These are phyloP conservation scores for Sugiyamaella xylanicola DNA, from an alignment of 1,139 yeast genomes.

Conservation along the genomic window DNA sequence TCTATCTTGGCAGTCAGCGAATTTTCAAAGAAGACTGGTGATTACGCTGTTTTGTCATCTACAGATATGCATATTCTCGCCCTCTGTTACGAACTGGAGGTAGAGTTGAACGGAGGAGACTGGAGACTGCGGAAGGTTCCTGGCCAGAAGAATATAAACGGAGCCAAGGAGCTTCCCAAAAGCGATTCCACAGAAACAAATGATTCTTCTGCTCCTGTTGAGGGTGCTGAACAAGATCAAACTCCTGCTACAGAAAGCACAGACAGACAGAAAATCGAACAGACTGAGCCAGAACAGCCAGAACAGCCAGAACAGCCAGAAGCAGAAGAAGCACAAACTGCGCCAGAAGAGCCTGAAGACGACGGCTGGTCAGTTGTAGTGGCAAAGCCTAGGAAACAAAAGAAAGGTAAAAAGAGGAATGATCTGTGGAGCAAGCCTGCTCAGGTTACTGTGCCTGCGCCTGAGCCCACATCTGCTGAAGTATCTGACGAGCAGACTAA, in stretches of 20 bases:
- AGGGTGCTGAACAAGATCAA: no score
- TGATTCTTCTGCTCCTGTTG: background rate
- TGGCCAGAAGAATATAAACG: conserved; percentile 53
- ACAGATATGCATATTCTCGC: conserved; percentile 95
- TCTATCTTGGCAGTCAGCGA: conserved; percentile 65
- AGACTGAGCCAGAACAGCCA: conserved; percentile 19
- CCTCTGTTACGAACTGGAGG: conserved; percentile 82
- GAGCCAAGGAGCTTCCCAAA: conserved; percentile 21
- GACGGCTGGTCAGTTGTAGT: conserved; percentile 33
- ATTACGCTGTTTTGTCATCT: conserved; percentile 78
- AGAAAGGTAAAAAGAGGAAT: conserved; percentile 26
- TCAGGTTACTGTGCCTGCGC: conserved; percentile 21
- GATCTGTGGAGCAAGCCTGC: conserved; percentile 15
- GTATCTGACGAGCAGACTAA: no score
- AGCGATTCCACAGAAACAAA: background rate
- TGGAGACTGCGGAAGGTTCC: conserved; percentile 67
- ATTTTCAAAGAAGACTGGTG: conserved; percentile 90
- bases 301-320: conserved; percentile 9
- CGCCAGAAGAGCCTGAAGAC: conserved; percentile 20
- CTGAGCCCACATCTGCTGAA: conserved; percentile 14
- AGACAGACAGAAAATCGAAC: background rate
- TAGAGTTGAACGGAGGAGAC: conserved; percentile 67
- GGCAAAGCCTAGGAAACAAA: conserved; percentile 17
- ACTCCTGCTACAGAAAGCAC: background rate
- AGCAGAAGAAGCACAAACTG: no score